Base-by-base conservation (phyloP, 352 stramenopile genomes). In the Globisporangium nodosum region DNA sequence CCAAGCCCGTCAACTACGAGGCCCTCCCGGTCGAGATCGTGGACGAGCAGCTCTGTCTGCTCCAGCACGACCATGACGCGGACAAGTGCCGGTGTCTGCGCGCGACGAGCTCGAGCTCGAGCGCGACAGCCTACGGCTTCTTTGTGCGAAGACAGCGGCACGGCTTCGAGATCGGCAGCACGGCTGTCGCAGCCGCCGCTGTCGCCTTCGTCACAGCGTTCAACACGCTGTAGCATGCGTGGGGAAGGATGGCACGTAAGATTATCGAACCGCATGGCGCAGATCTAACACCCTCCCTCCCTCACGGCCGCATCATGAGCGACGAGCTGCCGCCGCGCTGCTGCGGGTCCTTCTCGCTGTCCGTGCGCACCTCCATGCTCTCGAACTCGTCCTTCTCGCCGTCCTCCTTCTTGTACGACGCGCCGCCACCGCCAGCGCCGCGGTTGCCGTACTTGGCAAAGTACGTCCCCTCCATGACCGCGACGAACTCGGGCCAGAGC, bases 401-500 rank as follows among this genome's bases (percentile, higher is more conserved):
- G 52, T 91, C 78, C 57, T 88, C 65, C 52, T 92, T 90, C 63
- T 92, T 89, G 70, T 92, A 90, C 35, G 66, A 55, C 24, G 69
- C 59, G 56, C 42, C 11, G 33, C 33, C 33, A 16, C 42, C 42
- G 42, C 42, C 16, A 16, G 16, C 8, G 39, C 39, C 11, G 43
- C 89, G 89, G 50, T 66, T 76, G 24, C 73, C 78, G 65, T 91
- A 93, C 49, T 83, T 77, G 15, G 68, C 69, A 58, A 95, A 95
- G 68, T 92, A 95, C 30, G 80, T 95, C 43, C 85, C 85, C 56
- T 95, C 85, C n/a, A 95, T 74, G 35, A 95, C 58, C 16, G 85
- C 85, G 33, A 95, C 85, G 61, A 95, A 84, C 64, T 95, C 83
- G 18, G 85, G 85, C 83, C 83, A 95, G 21, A 95, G 70, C 49